Conservation (phyloP, 345 rosid genomes). For the Pistacia vera region DNA sequence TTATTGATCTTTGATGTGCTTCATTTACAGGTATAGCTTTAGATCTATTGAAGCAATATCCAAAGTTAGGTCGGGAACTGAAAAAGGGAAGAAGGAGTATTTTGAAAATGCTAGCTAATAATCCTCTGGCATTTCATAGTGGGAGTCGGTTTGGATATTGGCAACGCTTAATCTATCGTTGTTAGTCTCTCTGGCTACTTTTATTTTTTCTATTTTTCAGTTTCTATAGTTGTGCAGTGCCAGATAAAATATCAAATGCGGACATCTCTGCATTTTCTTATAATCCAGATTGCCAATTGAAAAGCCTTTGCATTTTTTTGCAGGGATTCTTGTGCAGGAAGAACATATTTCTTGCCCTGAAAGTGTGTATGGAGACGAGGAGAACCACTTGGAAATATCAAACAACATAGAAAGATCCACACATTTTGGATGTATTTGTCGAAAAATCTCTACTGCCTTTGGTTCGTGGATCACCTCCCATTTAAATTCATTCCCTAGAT, state of each 20-base stretch:
- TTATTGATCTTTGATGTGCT: no score
- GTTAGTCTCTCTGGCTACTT: neutral
- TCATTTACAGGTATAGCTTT: neutral
- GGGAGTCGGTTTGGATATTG: slow-evolving; percentile 9
- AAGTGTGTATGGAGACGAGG: neutral
- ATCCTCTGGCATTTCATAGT: neutral
- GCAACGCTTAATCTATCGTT: neutral
- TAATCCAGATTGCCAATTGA: neutral
- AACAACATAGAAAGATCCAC: neutral
- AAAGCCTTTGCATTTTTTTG: neutral
- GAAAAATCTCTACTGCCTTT: neutral
- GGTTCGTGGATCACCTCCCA: neutral
- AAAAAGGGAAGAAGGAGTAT: neutral
- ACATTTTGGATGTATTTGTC: neutral
- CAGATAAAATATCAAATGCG: no score
- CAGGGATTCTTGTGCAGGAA: slow-evolving; percentile 5
- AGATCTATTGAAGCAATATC: neutral
- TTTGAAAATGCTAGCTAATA: slow-evolving; percentile 1
- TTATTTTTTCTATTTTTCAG: neutral
- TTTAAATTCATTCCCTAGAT: neutral
- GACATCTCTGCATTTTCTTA: no score
- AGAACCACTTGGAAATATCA: neutral
- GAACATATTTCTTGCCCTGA: neutral
- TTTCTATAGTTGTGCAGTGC: neutral
- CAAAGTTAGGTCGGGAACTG: neutral